Base-by-base conservation (phyloP, 2,329 filamentous ascomycete species). In the Nothophoma quercina region DNA sequence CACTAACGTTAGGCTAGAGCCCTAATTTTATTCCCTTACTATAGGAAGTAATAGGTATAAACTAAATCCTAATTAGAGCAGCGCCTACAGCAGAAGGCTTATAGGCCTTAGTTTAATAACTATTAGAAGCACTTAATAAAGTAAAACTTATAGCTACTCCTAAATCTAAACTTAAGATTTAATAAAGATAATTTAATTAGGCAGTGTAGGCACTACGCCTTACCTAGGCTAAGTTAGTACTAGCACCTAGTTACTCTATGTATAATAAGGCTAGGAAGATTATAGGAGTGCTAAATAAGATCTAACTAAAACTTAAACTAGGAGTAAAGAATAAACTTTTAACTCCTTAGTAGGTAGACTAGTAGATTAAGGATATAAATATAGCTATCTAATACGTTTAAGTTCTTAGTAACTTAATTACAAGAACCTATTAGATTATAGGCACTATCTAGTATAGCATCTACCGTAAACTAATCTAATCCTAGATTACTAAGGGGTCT, bases 251-350 rank as follows among this genome's bases (percentile, higher is more conserved):
- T 19, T 38, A 26, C 7, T 15, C 16, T 26, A 18, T 22, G 8
- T 26, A 15, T 26, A 25, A 28, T 25, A 25, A 39, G 15, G 33
- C 33, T 10, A 9, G n/a, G 10, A 7, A 19, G 23, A 25, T 39
- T 22, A 39, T 39, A 15, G 6, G 15, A 25, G 22, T 25, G 9
- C 13, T 39, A 7, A 46, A 36, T 21, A 46, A 29, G 7, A 18
- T 47, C 13, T 30, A 47, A n/a, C 26, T 12, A 21, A 47, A 47
- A 25, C 43, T 23, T 28, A 47, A 38, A n/a, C 30, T 47, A 30
- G 18, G 33, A 12, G 32, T 30, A 32, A 9, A 46, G 3, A 19
- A 15, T 18, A 36, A 3, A 9, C 8, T 16, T 36, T 16, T 46
- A 36, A 29, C 22, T 3, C n/a, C 13, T 18, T 32, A 47, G 26